A percentile compares a stretch with the other conserved stretches of the same genome.
Conservation (phyloP, 2,329 filamentous ascomycete genomes). For the Diaporthe nobilis region DNA sequence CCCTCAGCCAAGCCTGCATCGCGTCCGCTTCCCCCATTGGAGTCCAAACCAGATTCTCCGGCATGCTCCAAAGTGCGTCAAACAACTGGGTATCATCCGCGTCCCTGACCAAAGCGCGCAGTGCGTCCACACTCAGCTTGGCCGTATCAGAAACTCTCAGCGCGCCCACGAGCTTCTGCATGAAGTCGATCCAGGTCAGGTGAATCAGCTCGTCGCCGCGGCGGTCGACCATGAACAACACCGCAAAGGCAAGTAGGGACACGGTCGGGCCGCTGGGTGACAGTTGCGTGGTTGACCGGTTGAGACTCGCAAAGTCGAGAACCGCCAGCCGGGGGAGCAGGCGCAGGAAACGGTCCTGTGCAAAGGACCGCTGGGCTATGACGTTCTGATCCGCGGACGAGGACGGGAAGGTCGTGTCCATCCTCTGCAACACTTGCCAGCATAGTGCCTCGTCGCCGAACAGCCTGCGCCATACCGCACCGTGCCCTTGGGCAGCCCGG, state of each 20-base stretch:
- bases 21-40: conserved; percentile 66
- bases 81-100: conserved; percentile 59
- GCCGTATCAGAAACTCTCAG: conserved; percentile 58
- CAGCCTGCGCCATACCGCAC: conserved; percentile 67
- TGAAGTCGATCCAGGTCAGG: conserved; percentile 66
- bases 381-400: conserved; percentile 47
- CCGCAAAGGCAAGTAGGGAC: conserved; percentile 63
- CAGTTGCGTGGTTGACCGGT: conserved; percentile 51
- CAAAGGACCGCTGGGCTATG: conserved; percentile 59
- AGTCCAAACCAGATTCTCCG: conserved; percentile 57
- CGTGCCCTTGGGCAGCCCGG: conserved; percentile 62
- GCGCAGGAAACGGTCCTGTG: conserved; percentile 67
- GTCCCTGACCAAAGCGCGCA: conserved; percentile 57
- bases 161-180: conserved; percentile 64
- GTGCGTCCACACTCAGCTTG: conserved; percentile 49
- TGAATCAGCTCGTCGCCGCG: conserved; percentile 63
- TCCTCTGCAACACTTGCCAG: conserved; percentile 38
- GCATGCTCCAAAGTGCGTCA: conserved; percentile 57
- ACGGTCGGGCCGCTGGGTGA: conserved; percentile 45
- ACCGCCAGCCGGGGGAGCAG: conserved; percentile 65
- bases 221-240: conserved; percentile 65
- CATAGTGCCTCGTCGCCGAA: conserved; percentile 58
- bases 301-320: conserved; percentile 60
- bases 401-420: conserved; percentile 35
- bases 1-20: conserved; percentile 60